These are phyloP conservation scores for Rosellinia necatrix DNA, from an alignment of 2,329 filamentous ascomycete species.

Conservation along the genomic window DNA sequence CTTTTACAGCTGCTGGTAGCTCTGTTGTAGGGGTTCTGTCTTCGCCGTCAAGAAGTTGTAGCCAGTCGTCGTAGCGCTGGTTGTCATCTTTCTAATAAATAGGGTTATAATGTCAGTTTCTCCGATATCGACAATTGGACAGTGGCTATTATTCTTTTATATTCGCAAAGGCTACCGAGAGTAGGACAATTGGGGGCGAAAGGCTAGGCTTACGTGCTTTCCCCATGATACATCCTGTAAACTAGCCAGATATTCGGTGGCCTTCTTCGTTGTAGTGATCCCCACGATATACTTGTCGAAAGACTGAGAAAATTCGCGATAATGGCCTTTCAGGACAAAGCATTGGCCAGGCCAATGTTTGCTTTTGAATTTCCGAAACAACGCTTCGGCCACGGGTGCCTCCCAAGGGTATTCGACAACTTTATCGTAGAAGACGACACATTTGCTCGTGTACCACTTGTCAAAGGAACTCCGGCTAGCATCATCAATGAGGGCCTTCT, in stretches of 20 bases:
- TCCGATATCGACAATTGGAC: not conserved
- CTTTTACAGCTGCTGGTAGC: slow-evolving; percentile 45
- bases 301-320: slow-evolving; percentile 58
- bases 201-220: slow-evolving; percentile 39
- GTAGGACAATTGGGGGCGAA: not conserved
- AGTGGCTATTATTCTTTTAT: not conserved
- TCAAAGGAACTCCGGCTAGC: slow-evolving; percentile 52
- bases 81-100: slow-evolving; percentile 39
- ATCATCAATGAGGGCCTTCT: slow-evolving; percentile 55
- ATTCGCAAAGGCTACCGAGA: not conserved
- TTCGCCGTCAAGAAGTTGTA: slow-evolving; percentile 50
- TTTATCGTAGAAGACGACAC: slow-evolving; percentile 58
- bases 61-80: slow-evolving; percentile 51
- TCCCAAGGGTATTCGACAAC: slow-evolving; percentile 56
- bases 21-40: slow-evolving; percentile 46
- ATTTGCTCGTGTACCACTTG: slow-evolving; percentile 52
- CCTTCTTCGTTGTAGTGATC: slow-evolving; percentile 47
- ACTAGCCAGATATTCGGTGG: slow-evolving; percentile 47
- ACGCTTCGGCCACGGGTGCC: slow-evolving; percentile 52
- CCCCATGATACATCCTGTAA: slow-evolving; percentile 43
- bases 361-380: slow-evolving; percentile 51
- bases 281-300: slow-evolving; percentile 57
- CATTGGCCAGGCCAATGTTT: slow-evolving; percentile 56
- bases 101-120: not conserved
- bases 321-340: slow-evolving; percentile 61